Evolutionary conservation across 2,329 filamentous ascomycete genomes (phyloP), one percentile per base, ranked within the genome.

Genomic region (Arthroderma uncinatum): DNA sequence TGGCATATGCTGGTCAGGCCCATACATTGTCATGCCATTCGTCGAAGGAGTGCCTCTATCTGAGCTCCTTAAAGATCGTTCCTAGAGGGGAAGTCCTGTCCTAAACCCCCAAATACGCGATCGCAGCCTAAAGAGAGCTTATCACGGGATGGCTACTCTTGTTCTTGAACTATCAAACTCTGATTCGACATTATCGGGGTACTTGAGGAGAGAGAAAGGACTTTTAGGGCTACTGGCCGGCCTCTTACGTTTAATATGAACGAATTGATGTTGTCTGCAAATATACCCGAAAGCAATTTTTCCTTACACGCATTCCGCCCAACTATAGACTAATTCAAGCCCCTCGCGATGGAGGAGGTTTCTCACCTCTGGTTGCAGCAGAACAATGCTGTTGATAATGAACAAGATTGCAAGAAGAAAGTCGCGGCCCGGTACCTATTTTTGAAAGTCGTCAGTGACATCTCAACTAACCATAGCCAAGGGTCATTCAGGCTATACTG

Each of bases 231-330:
- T 30, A 10, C 36, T n/a, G 19, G 40, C 19, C 64, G 72, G n/a
- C 74, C 74, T 2, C 55, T 78, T 2, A 73, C 71, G 1, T 64
- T 68, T 1, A 74, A 74, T 55, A 75, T 78, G 72, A 76, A 69
- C 55, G 68, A 74, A 61, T 63, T 69, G 12, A 62, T 68, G 7
- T 59, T 59, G 30, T 37, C 66, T 1, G 68, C 65, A 7, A 58
- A 53, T 8, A 37, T 67, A 6, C 64, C 65, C 4, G 56, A 62
- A 8, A 62, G 64, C 1, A 53, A 50, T n/a, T 50, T 58, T 21
- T 52, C 50, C 9, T 2, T 21, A 28, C 25, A 12, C 19, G 14
- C 42, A 7, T 75, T 68, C 57, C 64, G 63, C 2, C 63, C 65
- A n/a, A 65, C 71, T 1, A 68, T 70, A n/a, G 68, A 69, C 7